A percentile compares a stretch with the other conserved stretches of the same genome.
phyloP scores from a whole-genome alignment of 371 early-diverging fungal species.

The Phascolomyces articulosus region DNA sequence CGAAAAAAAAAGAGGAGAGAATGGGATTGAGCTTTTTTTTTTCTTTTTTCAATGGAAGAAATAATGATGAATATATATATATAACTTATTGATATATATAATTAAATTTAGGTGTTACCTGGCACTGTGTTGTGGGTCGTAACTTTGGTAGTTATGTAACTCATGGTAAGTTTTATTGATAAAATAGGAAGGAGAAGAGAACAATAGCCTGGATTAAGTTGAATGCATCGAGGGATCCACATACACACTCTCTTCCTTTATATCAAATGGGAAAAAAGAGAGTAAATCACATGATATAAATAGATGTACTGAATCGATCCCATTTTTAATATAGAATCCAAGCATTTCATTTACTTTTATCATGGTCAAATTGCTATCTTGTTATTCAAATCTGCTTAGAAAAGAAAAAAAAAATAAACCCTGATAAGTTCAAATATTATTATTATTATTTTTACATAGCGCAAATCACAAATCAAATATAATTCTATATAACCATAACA shows the following conservation, averaged over 20 bases:
- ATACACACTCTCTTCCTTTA: too few relatives aligned
- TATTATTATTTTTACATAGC: too few relatives aligned
- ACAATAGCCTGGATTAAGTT: too few relatives aligned
- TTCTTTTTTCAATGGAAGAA: too few relatives aligned
- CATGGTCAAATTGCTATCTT: conserved; percentile 94
- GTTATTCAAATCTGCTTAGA: conserved; percentile 91
- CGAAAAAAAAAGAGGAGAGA: background rate
- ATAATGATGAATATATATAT: too few relatives aligned
- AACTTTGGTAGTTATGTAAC: conserved; percentile 98
- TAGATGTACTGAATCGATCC: too few relatives aligned
- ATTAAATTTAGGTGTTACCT: conserved; percentile 89
- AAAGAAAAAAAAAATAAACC: background rate
- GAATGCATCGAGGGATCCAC: too few relatives aligned
- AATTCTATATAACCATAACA: too few relatives aligned
- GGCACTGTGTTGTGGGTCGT: conserved; percentile 98
- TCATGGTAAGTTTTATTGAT: conserved; percentile 78
- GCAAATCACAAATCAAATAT: too few relatives aligned
- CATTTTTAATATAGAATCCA: conserved; percentile 59
- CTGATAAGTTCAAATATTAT: too few relatives aligned
- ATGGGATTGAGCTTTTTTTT: background rate
- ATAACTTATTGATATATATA: too few relatives aligned
- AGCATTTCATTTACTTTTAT: conserved; percentile 98
- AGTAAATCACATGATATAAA: background rate
- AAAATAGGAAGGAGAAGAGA: background rate
- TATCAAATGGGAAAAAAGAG: background rate